Evolutionary conservation across 805 yeast genomes (phyloP).

Genomic region (Ogataea paradorogensis): DNA sequence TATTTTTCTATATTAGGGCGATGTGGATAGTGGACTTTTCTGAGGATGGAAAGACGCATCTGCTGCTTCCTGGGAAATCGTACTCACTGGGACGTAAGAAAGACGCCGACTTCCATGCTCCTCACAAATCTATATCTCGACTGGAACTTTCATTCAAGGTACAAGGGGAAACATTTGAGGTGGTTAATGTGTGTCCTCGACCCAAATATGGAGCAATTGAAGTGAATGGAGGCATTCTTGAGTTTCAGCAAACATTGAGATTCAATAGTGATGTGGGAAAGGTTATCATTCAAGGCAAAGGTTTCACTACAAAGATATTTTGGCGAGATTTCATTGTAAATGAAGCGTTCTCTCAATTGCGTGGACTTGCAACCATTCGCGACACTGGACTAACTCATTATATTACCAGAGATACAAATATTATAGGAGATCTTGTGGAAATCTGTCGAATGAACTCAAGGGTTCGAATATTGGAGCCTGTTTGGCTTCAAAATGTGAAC

Average conservation of each 20-base stretch:
- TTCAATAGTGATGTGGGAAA: conserved; percentile 1
- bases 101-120: conserved; percentile 13
- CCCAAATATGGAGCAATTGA: conserved; percentile 9
- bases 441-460: conserved; percentile 1
- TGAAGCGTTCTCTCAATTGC: not conserved
- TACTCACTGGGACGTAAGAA: conserved; percentile 16
- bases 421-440: not conserved
- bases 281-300: conserved; percentile 10
- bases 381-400: conserved; percentile 2
- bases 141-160: conserved; percentile 12
- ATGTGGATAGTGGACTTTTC: conserved; percentile 17
- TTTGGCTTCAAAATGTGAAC: conserved; percentile 2
- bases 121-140: conserved; percentile 15
- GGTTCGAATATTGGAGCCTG: not conserved
- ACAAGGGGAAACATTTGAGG: conserved; percentile 1
- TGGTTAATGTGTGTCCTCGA: conserved; percentile 13
- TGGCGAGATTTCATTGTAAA: conserved; percentile 11
- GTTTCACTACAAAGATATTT: conserved; percentile 1
- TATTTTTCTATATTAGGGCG: not conserved
- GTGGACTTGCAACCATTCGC: not conserved
- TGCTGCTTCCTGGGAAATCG: conserved; percentile 5
- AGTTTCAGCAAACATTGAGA: conserved; percentile 4
- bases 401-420: not conserved
- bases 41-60: conserved; percentile 5
- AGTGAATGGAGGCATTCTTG: conserved; percentile 9